Base-by-base conservation (phyloP, 2,329 filamentous ascomycete genomes). In the Penicillium sp. region DNA sequence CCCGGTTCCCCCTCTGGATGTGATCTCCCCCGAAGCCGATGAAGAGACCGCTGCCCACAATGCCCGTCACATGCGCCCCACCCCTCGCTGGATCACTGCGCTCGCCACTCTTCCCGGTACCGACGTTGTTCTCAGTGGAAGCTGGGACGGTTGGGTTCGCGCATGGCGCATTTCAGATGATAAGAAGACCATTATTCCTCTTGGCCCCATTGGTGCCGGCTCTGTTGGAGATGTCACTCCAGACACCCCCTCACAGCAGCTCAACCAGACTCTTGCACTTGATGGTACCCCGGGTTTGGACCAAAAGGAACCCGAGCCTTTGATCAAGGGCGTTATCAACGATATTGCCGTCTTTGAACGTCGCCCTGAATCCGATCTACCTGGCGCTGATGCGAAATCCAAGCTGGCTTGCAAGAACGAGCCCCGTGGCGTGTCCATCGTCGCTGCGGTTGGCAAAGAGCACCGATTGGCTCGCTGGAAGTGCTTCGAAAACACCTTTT, bases 61-160 rank as follows among this genome's bases (percentile, higher is more conserved):
- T 62, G 70, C 66, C 54, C 73, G 72, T 56, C 73, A 67, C 67
- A 73, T 71, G 78, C 88, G 44, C 79, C 88, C 41, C 76, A 87
- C 61, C 55, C 90, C 94, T 4, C 83, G 93, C 68, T 95, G 89
- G 82, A 94, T 99, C 71, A 99, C 94, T 1, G 92, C 93, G 5
- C 79, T 99, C 41, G 81, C 87, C 45, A 88, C 90, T 0, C 82
- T 99, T 45, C 93, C 94, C 0, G 97, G 92, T 72, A 93, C 91
- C 5, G 92, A 99, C 67, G 79, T 96, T 47, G 85, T 99, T 53
- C 79, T 99, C 47, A 95, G 87, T 61, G 94, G 93, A 31, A 96
- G 91, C 73, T 99, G 93, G 92, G 94, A 96, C 69, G 94, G 94
- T 2, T 86, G 84, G 72, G 81, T 99, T 54, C 82, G 93, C 46